A percentile compares a stretch with the other conserved stretches of the same genome.
These are phyloP conservation scores for Leccinum griseonigrum DNA, from an alignment of 1,284 basidiomycete species.

Conservation along the genomic window DNA sequence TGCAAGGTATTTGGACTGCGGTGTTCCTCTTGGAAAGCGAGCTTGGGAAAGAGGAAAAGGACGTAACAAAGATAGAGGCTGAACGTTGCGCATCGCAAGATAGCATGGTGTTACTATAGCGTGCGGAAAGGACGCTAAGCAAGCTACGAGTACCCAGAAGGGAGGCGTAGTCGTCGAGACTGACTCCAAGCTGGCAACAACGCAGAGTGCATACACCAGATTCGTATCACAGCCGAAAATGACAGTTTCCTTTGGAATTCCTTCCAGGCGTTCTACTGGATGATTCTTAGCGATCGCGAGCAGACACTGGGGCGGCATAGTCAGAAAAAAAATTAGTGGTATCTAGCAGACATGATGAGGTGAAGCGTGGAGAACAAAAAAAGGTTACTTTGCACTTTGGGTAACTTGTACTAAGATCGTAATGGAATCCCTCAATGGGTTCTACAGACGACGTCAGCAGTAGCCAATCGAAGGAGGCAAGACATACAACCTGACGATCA, in stretches of 20 bases:
- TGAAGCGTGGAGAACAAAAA: not conserved
- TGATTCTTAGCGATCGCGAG: not conserved
- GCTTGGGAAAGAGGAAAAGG: not conserved
- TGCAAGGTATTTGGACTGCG: not conserved
- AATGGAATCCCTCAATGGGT: not conserved
- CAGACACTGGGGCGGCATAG: not conserved
- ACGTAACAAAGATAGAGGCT: not conserved
- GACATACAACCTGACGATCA: not conserved
- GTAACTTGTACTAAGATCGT: constrained; percentile 5
- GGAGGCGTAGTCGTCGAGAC: not conserved
- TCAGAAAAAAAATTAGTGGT: constrained; percentile 3
- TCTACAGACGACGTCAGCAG: not conserved
- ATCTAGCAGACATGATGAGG: not conserved
- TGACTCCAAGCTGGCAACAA: not conserved
- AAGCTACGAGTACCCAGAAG: not conserved
- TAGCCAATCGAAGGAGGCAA: not conserved
- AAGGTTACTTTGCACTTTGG: constrained; percentile 2
- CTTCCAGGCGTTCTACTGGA: not conserved
- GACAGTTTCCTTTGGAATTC: not conserved
- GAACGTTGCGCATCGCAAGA: not conserved
- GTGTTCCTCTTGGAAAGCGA: not conserved
- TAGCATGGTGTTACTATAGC: not conserved
- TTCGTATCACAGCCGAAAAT: not conserved
- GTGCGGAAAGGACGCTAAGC: not conserved
- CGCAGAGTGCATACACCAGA: not conserved